These are phyloP conservation scores for Aegilops umbellulata DNA, from an alignment of 176 grass and related monocot genomes.

Conservation along the genomic window DNA sequence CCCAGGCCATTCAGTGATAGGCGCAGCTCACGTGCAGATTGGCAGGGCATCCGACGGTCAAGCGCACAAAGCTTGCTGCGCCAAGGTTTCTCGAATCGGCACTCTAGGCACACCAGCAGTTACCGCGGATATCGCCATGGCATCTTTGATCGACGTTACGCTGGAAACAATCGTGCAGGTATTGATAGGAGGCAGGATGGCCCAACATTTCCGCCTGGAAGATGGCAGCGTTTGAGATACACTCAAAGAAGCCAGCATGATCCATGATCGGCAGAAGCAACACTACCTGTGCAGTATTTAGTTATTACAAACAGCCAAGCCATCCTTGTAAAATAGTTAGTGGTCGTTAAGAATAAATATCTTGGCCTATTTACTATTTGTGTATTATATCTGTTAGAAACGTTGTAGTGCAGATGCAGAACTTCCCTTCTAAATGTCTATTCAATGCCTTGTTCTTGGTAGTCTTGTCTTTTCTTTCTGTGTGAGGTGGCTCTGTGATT, in stretches of 20 bases:
- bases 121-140: slow-evolving; percentile 6
- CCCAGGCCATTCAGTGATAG: slow-evolving; percentile 22
- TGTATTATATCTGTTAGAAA: slow-evolving; percentile 13
- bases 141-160: slow-evolving; percentile 8
- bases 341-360: neutral
- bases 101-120: neutral
- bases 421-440: neutral
- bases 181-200: slow-evolving; percentile 35
- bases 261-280: neutral
- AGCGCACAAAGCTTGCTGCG: slow-evolving; percentile 21
- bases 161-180: neutral
- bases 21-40: slow-evolving; percentile 47
- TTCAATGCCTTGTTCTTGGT: neutral
- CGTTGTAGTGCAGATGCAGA: slow-evolving; percentile 14
- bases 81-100: slow-evolving; percentile 20
- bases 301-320: slow-evolving; percentile 6
- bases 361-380: neutral
- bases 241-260: slow-evolving; percentile 37
- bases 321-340: slow-evolving; percentile 40
- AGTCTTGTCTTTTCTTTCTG: neutral
- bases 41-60: slow-evolving; percentile 31
- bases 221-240: slow-evolving; percentile 41
- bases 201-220: slow-evolving; percentile 21
- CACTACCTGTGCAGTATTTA: slow-evolving; percentile 15
- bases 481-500: neutral